Evolutionary conservation across 192 early-diverging fungal genomes (phyloP).

Genomic region (Dissophora globulifera): DNA sequence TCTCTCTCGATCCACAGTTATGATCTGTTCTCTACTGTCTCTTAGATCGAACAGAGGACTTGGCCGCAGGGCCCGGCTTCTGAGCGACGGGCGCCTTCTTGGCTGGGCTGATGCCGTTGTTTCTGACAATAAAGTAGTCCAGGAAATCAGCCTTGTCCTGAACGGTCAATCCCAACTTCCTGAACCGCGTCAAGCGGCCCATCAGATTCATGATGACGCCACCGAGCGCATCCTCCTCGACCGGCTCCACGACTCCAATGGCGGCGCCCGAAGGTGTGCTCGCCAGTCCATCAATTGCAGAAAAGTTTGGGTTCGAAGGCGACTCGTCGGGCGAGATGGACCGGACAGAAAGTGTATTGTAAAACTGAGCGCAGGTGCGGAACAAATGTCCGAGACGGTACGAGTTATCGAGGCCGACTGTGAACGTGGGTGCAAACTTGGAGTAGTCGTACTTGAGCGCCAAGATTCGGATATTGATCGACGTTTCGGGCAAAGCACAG

Average conservation of each 20-base stretch:
- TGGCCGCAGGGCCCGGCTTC: background rate
- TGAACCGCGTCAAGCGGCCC: slow-evolving; percentile 70
- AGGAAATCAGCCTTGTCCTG: slow-evolving; percentile 83
- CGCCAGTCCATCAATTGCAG: slow-evolving; percentile 30
- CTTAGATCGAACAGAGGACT: slow-evolving; percentile 15
- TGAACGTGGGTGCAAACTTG: slow-evolving; percentile 72
- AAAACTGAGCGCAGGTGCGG: slow-evolving; percentile 51
- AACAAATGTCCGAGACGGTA: slow-evolving; percentile 29
- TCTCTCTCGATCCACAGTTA: no score
- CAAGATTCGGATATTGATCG: slow-evolving; percentile 67
- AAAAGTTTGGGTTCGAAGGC: slow-evolving; percentile 53
- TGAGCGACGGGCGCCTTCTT: slow-evolving; percentile 14
- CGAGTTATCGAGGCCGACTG: slow-evolving; percentile 61
- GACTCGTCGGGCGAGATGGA: slow-evolving; percentile 60
- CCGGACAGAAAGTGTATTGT: slow-evolving; percentile 63
- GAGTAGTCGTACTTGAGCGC: slow-evolving; percentile 74
- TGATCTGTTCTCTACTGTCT: slow-evolving; percentile 29
- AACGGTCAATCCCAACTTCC: slow-evolving; percentile 71
- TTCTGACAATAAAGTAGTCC: slow-evolving; percentile 66
- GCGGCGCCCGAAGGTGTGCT: slow-evolving; percentile 17
- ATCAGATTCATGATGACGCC: slow-evolving; percentile 65
- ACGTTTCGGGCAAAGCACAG: slow-evolving; percentile 64
- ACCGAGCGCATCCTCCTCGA: slow-evolving; percentile 64
- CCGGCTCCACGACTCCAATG: slow-evolving; percentile 36
- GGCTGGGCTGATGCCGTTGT: slow-evolving; percentile 29